phyloP scores from a whole-genome alignment of 768 basidiomycete species.

The Lentinula aciculospora region DNA sequence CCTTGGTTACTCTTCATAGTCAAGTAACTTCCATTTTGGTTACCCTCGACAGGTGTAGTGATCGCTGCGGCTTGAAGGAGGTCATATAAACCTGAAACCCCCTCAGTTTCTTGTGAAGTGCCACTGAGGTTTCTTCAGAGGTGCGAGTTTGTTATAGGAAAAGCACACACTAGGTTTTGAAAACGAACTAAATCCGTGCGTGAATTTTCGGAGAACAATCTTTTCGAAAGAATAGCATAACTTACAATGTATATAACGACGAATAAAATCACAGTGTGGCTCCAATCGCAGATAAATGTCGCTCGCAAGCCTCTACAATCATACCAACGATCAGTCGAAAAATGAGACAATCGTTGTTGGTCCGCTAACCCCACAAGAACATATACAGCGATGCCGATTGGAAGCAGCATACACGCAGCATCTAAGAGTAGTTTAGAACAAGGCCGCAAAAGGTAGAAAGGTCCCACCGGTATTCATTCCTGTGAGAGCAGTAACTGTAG shows the following conservation, averaged over 20 bases:
- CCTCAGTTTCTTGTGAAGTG: constrained; percentile 31
- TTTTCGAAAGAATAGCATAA: constrained; percentile 7
- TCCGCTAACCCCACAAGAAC: constrained; percentile 24
- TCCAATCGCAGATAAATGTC: constrained; percentile 40
- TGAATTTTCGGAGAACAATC: constrained; percentile 13
- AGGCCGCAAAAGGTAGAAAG: not conserved
- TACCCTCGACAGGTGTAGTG: constrained; percentile 43
- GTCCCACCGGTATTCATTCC: not conserved
- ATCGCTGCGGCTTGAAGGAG: constrained; percentile 39
- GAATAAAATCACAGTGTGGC: constrained; percentile 40
- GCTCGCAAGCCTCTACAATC: constrained; percentile 29
- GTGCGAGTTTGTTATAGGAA: not conserved
- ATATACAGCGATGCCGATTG: constrained; percentile 37
- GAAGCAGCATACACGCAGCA: constrained; percentile 40
- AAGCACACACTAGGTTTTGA: constrained; percentile 22
- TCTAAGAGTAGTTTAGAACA: constrained; percentile 11
- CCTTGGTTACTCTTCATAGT: constrained; percentile 51
- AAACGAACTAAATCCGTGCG: constrained; percentile 18
- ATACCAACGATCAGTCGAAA: not conserved
- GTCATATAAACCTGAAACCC: constrained; percentile 35
- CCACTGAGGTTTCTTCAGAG: constrained; percentile 18
- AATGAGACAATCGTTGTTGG: not conserved
- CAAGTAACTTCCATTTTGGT: constrained; percentile 44
- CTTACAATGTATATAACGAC: constrained; percentile 26
- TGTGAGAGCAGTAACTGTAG: constrained; percentile 23